Evolutionary conservation across 768 basidiomycete species (phyloP), one percentile per base, ranked within the genome.

Genomic region (Kwoniella sp.): DNA sequence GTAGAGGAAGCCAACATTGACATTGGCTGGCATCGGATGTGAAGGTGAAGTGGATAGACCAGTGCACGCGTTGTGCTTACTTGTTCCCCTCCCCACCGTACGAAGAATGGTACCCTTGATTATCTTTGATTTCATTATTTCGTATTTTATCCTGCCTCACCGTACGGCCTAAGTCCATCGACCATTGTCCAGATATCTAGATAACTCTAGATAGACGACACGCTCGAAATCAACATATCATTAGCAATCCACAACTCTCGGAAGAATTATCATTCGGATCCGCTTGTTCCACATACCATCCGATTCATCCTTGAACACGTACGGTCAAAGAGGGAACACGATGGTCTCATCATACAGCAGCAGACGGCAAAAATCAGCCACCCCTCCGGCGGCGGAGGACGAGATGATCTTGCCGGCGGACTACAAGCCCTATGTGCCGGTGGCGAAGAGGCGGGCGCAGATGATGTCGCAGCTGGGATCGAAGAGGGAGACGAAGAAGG

Each of bases 341-440:
- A 65, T 65, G 63, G 63, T 65, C 25, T 38, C 63, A 2, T 30
- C 63, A 22, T 12, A 13, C 51, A 38, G 15, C 8, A 51, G 38
- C 38, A 23, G 60, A 25, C 15, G 60, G 31, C 60, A 54, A 34
- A 52, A 45, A 29, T 61, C 60, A 11, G 45, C 52, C 23, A 53
- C 60, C 5, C 56, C 61, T 22, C 38, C 63, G 12, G 50, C n/a
- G n/a, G 23, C 22, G 25, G 58, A 67, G 12, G 66, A 63, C 3
- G 66, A 63, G 29, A 45, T 64, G 37, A 13, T 53, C 28, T 58
- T 72, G n/a, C 73, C 75, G 9, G 66, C 63, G 55, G 80, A 84
- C 23, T 93, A 93, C 75, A 87, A 89, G 64, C 90, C 91, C 0
- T 98, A 97, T 79, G 82, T 98, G 34, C 88, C 95, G 12, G 88